Conservation (phyloP, 1,139 yeast genomes). For the Trichomonascaceae sp. region DNA sequence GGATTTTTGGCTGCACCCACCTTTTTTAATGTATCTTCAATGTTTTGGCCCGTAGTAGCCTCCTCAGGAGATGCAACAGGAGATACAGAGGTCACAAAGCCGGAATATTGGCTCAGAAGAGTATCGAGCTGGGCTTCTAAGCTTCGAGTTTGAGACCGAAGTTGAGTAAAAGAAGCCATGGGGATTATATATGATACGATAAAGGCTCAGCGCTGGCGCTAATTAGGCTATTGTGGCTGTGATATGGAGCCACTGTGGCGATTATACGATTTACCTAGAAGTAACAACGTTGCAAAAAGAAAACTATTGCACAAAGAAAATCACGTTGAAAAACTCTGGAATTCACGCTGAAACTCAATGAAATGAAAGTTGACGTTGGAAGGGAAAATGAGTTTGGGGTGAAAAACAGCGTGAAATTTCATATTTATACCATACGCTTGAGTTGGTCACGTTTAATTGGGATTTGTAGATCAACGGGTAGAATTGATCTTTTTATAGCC, state of each 20-base stretch:
- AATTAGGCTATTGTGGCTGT: too few relatives aligned
- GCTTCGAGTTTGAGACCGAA: constrained; percentile 49
- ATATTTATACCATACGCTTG: not conserved
- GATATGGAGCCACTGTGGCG: too few relatives aligned
- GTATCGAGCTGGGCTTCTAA: constrained; percentile 52
- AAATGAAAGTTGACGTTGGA: not conserved
- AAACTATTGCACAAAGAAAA: not conserved
- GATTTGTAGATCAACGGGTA: not conserved
- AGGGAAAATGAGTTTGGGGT: not conserved
- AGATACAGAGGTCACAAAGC: constrained; percentile 47
- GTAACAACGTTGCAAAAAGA: not conserved
- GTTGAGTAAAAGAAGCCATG: constrained; percentile 39
- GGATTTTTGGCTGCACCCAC: too few relatives aligned
- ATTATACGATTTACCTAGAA: too few relatives aligned
- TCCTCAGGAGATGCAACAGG: constrained; percentile 47
- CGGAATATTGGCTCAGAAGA: constrained; percentile 46
- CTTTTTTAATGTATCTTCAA: constrained; percentile 18
- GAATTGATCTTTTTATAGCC: not conserved
- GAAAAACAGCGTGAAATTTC: not conserved
- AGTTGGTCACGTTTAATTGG: not conserved
- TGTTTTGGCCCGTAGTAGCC: constrained; percentile 30
- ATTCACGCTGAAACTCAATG: not conserved
- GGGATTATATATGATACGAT: too few relatives aligned
- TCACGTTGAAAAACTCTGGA: too few relatives aligned
- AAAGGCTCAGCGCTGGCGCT: too few relatives aligned